A percentile compares a stretch with the other conserved stretches of the same genome.
phyloP scores from a whole-genome alignment of 805 yeast species.

The Ogataea sp. region DNA sequence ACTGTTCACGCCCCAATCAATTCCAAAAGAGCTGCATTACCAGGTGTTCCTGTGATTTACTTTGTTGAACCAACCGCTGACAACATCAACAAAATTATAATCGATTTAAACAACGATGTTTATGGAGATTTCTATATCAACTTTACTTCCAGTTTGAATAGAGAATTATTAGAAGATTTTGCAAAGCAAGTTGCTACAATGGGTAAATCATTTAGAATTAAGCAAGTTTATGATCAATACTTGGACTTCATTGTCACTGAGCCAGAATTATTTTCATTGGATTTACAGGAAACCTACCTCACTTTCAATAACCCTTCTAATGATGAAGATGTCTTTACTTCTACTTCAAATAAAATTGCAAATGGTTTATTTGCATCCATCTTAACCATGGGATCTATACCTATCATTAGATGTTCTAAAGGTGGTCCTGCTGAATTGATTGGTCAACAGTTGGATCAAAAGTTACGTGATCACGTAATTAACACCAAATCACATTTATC shows the following conservation, averaged over 20 bases:
- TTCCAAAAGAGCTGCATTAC: slow-evolving; percentile 70
- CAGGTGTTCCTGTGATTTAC: slow-evolving; percentile 92
- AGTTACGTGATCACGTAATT: slow-evolving; percentile 76
- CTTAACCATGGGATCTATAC: slow-evolving; percentile 71
- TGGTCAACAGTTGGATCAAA: slow-evolving; percentile 78
- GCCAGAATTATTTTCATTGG: slow-evolving; percentile 80
- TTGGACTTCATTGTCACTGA: slow-evolving; percentile 89
- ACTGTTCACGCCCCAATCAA: slow-evolving; percentile 78
- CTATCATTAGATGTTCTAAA: slow-evolving; percentile 82
- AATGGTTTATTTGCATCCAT: slow-evolving; percentile 75
- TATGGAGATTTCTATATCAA: slow-evolving; percentile 79
- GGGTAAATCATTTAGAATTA: slow-evolving; percentile 63
- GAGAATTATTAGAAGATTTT: slow-evolving; percentile 79
- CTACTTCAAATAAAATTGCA: slow-evolving; percentile 61
- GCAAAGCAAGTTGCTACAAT: slow-evolving; percentile 73
- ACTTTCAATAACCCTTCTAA: slow-evolving; percentile 63
- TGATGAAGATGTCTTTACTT: slow-evolving; percentile 66
- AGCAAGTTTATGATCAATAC: slow-evolving; percentile 92
- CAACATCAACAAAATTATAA: slow-evolving; percentile 60
- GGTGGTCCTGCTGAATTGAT: slow-evolving; percentile 96
- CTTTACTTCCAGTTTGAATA: slow-evolving; percentile 71
- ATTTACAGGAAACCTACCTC: slow-evolving; percentile 56
- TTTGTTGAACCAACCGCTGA: slow-evolving; percentile 82
- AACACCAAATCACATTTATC: slow-evolving; percentile 44
- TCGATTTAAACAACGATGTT: slow-evolving; percentile 65